Percentiles rank a stretch among this genome's conserved stretches.
Conservation (phyloP, 1,284 basidiomycete species). For the Leccinum huronense region DNA sequence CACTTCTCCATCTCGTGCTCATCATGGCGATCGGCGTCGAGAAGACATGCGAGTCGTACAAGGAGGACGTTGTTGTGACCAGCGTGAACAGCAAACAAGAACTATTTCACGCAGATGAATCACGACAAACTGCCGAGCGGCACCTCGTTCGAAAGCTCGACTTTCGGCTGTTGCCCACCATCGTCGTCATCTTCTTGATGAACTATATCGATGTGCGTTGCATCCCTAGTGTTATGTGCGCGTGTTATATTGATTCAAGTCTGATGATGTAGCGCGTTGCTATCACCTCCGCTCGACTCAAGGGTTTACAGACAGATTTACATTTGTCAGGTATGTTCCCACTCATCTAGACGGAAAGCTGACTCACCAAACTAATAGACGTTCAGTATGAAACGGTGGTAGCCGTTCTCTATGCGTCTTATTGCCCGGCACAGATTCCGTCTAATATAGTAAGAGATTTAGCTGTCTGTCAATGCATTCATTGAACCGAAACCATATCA, state of each 20-base stretch:
- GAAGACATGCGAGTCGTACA: conserved; percentile 18
- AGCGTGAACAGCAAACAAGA: conserved; percentile 4
- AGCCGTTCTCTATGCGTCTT: conserved; percentile 2
- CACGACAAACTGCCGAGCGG: conserved; percentile 36
- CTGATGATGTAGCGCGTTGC: conserved; percentile 44
- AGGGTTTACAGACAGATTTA: conserved; percentile 4
- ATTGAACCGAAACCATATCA: neutral
- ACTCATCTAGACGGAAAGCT: conserved; percentile 28
- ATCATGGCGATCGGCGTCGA: conserved; percentile 21
- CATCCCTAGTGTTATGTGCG: neutral
- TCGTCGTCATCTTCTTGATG: conserved; percentile 64
- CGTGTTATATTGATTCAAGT: neutral
- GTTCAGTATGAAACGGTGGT: conserved; percentile 2
- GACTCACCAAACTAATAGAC: neutral
- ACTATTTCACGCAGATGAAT: conserved; percentile 7
- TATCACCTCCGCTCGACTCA: conserved; percentile 2
- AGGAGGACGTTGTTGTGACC: conserved; percentile 3
- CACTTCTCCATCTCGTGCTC: conserved; percentile 1
- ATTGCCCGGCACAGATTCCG: conserved; percentile 4
- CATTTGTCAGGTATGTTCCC: neutral
- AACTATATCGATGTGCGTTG: conserved; percentile 65
- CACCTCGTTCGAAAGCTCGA: conserved; percentile 56
- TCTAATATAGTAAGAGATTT: conserved; percentile 3
- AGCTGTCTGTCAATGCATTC: neutral
- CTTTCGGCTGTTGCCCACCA: conserved; percentile 55